These are phyloP conservation scores for Plasmodium cynomolgi DNA, from an alignment of 169 alveolate genomes.

Conservation along the genomic window DNA sequence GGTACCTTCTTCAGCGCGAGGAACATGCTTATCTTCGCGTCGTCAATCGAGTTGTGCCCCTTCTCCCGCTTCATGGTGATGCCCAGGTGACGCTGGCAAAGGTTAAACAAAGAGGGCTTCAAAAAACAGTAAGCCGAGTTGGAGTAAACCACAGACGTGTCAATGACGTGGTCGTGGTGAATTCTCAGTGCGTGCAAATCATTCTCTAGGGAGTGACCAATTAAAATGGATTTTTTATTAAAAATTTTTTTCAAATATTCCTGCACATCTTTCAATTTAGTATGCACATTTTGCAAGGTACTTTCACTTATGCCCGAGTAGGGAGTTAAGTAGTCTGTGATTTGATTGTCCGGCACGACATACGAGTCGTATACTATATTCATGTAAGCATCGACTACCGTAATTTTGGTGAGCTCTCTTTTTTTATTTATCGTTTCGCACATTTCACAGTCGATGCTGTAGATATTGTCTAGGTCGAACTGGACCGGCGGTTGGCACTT, in stretches of 20 bases:
- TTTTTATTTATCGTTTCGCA: constrained; percentile 49
- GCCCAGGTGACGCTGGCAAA: constrained; percentile 50
- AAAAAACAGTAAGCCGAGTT: not conserved
- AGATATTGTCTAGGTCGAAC: constrained; percentile 55
- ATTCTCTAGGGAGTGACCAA: constrained; percentile 79
- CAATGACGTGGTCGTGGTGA: constrained; percentile 70
- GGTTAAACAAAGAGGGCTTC: constrained; percentile 72
- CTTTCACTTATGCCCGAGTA: constrained; percentile 80
- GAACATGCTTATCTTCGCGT: constrained; percentile 77
- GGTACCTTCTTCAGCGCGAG: constrained; percentile 76
- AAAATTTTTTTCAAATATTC: constrained; percentile 56
- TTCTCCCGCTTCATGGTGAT: constrained; percentile 68
- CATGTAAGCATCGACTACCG: constrained; percentile 77
- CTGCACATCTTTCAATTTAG: constrained; percentile 75
- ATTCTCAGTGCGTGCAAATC: constrained; percentile 77
- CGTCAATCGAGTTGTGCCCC: constrained; percentile 81
- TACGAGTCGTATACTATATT: constrained; percentile 76
- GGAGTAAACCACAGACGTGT: constrained; percentile 74
- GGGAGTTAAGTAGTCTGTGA: constrained; percentile 76
- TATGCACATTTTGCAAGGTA: constrained; percentile 60
- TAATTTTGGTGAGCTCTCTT: constrained; percentile 76
- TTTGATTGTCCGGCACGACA: constrained; percentile 72
- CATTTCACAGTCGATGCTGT: constrained; percentile 82
- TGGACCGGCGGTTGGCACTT: not conserved
- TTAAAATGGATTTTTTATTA: constrained; percentile 68